These are phyloP conservation scores for Aspergillus hortae DNA, from an alignment of 2,329 filamentous ascomycete genomes.

Conservation along the genomic window DNA sequence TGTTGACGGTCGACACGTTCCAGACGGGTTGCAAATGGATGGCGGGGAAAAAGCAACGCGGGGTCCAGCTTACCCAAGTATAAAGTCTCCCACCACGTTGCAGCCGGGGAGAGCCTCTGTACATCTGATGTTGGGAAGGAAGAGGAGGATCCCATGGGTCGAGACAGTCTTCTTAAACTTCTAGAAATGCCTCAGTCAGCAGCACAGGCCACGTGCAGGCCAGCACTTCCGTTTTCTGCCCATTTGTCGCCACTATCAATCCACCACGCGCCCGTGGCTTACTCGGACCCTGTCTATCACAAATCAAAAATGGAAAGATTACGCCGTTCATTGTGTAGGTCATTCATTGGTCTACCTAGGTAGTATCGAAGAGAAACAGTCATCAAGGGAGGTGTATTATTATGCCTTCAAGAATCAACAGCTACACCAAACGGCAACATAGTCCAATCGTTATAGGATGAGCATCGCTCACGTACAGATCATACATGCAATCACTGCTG, in stretches of 20 bases:
- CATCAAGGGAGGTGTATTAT: conserved; percentile 8
- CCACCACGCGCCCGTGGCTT: neutral
- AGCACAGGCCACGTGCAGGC: conserved; percentile 3
- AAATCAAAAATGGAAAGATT: neutral
- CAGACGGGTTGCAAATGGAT: too few relatives aligned
- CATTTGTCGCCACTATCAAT: neutral
- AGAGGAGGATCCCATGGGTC: neutral
- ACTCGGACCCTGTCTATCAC: neutral
- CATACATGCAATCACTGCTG: conserved; percentile 27
- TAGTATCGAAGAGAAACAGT: conserved; percentile 3
- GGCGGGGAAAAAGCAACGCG: neutral
- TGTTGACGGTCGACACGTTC: too few relatives aligned
- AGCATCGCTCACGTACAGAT: conserved; percentile 16
- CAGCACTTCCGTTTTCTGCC: neutral
- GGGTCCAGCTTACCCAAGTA: neutral
- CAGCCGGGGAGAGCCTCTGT: neutral
- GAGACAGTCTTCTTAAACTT: neutral
- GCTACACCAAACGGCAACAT: conserved; percentile 4
- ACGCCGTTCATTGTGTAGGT: neutral
- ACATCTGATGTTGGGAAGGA: neutral
- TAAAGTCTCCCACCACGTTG: neutral
- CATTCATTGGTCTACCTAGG: neutral
- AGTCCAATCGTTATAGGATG: conserved; percentile 18
- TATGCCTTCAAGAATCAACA: conserved; percentile 4
- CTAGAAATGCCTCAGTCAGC: neutral